phyloP scores from a whole-genome alignment of 257 asterid genomes.

The Capsicum chinense region DNA sequence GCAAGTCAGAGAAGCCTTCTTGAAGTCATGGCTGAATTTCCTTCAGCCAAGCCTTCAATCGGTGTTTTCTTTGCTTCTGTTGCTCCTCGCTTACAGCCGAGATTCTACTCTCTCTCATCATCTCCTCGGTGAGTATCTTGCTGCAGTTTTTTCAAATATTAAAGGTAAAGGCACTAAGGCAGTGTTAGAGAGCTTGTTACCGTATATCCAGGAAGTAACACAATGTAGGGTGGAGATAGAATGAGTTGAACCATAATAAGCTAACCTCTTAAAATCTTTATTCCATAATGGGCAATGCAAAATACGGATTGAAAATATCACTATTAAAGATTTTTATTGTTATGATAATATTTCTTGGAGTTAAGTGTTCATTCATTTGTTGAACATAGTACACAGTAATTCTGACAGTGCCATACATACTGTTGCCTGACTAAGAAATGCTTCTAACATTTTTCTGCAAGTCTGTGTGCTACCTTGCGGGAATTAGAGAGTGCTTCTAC shows the following conservation, averaged over 20 bases:
- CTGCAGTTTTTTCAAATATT: background rate
- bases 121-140: slow-evolving; percentile 73
- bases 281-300: background rate
- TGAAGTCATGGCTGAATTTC: slow-evolving; percentile 92
- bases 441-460: background rate
- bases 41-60: slow-evolving; percentile 87
- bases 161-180: background rate
- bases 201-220: background rate
- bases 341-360: background rate
- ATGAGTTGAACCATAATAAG: background rate
- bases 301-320: background rate
- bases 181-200: background rate
- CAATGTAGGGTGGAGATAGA: background rate
- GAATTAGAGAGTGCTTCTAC: slow-evolving; percentile 5
- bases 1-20: slow-evolving; percentile 87
- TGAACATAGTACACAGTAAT: too few relatives aligned
- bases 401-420: slow-evolving; percentile 22
- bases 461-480: background rate
- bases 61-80: slow-evolving; percentile 97
- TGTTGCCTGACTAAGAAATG: background rate
- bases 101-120: slow-evolving; percentile 96
- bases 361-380: background rate
- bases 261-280: background rate
- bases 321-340: background rate
- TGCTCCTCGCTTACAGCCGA: slow-evolving; percentile 92